Evolutionary conservation across 768 basidiomycete genomes (phyloP), one percentile per base, ranked within the genome.

Genomic region (Tricholoma bakamatsutake): DNA sequence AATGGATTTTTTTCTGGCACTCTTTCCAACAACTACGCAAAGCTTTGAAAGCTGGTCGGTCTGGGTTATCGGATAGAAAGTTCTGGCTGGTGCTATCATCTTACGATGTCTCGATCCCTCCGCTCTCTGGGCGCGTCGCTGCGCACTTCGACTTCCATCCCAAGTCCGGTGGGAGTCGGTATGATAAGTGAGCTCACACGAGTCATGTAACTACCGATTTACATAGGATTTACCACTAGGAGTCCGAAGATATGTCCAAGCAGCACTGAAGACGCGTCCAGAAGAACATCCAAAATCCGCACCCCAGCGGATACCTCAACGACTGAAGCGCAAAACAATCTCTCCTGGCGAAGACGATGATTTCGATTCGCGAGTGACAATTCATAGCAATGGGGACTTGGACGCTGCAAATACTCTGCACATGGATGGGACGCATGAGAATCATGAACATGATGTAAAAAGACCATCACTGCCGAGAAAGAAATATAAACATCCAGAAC

Each of bases 41-140:
- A 27, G 15, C 6, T 5, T 40, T 27, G 37, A 24, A 37, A 10
- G 50, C 34, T 17, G 15, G 39, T 39, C 7, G 15, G 39, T 39
- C 7, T 33, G 21, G 24, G 30, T 47, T 37, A 18, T 50, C 54
- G 46, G 24, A 31, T 53, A 57, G 50, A 53, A 33, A 56, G 33
- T 53, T 56, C 55, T 24, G 43, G 43, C 55, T 48, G 52, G 52
- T 53, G 56, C 50, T 51, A 31, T 28, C 53, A 50, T 40, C 50
- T 33, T 35, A 40, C 31, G 43, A 73, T 71, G 71, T 70, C 70
- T 62, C 60, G 66, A 52, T 56, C 61, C 50, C 54, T 66, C 50
- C 68, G 66, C 56, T 64, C 62, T 59, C 42, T 71, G 51, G 55
- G 59, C 51, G 61, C 64, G 8, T 59, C 70, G 31, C 39, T 70